Evolutionary conservation across 257 asterid genomes (phyloP).

Genomic region (Jasminum sambac): DNA sequence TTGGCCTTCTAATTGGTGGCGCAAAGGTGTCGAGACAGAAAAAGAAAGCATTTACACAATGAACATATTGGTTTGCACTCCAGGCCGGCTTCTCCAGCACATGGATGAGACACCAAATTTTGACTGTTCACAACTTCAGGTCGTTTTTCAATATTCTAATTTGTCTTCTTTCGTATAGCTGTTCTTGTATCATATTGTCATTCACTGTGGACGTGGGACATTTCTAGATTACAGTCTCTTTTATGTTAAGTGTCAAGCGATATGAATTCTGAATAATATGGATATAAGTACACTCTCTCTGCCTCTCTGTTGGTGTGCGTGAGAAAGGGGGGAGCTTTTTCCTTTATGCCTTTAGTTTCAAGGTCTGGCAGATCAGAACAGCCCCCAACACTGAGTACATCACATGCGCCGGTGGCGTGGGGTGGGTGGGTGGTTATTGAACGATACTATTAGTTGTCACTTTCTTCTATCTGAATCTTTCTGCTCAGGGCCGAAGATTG

Average conservation of each 20-base stretch:
- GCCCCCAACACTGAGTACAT: neutral
- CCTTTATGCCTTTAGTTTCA: neutral
- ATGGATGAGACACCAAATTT: slow-evolving; percentile 97
- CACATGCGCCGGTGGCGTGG: too few species aligned
- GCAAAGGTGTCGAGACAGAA: slow-evolving; percentile 81
- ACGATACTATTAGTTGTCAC: neutral
- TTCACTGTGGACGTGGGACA: neutral
- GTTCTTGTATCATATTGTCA: neutral
- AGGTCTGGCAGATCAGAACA: neutral
- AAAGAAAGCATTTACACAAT: slow-evolving; percentile 74
- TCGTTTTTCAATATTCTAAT: slow-evolving; percentile 29
- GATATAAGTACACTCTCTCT: neutral
- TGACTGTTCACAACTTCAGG: slow-evolving; percentile 95
- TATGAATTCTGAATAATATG: neutral
- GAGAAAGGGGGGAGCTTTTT: neutral
- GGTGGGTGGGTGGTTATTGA: too few species aligned
- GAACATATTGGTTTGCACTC: slow-evolving; percentile 94
- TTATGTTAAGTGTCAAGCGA: neutral
- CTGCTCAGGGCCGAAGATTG: slow-evolving; percentile 9
- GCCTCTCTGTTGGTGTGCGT: too few species aligned
- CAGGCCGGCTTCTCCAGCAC: slow-evolving; percentile 98
- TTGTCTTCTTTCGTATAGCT: neutral
- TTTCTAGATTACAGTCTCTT: neutral
- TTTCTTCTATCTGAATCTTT: neutral
- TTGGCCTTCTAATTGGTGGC: slow-evolving; percentile 97